phyloP scores from a whole-genome alignment of 2,329 filamentous ascomycete species.

The Lasiodiplodia sp. region DNA sequence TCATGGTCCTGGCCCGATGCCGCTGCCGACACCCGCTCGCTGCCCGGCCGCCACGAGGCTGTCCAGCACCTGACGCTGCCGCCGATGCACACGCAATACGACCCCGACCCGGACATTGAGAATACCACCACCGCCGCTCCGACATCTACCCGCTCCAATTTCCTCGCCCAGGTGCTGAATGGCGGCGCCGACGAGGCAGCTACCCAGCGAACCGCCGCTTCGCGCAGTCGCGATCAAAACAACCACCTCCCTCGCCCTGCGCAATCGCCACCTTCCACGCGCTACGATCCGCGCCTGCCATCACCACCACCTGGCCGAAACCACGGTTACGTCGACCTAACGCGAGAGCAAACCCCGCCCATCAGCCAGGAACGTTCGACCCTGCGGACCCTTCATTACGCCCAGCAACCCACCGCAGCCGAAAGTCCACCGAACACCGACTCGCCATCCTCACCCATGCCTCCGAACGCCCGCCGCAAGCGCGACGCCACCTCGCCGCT shows the following conservation, averaged over 20 bases:
- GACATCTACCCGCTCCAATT: conserved; percentile 29
- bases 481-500: conserved; percentile 17
- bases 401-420: not conserved
- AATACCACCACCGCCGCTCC: not conserved
- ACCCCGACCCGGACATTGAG: conserved; percentile 1
- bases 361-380: conserved; percentile 28
- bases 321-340: conserved; percentile 47
- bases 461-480: conserved; percentile 32
- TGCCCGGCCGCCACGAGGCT: not conserved
- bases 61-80: conserved; percentile 5
- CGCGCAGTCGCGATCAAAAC: conserved; percentile 16
- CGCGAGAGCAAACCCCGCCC: conserved; percentile 28
- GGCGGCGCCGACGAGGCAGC: conserved; percentile 31
- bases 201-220: conserved; percentile 14
- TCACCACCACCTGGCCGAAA: not conserved
- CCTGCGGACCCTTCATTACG: conserved; percentile 4
- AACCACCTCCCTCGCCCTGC: not conserved
- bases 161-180: conserved; percentile 43
- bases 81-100: not conserved
- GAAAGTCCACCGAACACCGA: not conserved
- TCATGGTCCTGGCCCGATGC: conserved; percentile 14
- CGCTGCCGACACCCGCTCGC: not conserved
- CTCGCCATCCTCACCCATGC: conserved; percentile 3
- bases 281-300: conserved; percentile 1
- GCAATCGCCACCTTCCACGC: conserved; percentile 30